Evolutionary conservation across 2,329 filamentous ascomycete species (phyloP).

Genomic region (Capronia coronata): DNA sequence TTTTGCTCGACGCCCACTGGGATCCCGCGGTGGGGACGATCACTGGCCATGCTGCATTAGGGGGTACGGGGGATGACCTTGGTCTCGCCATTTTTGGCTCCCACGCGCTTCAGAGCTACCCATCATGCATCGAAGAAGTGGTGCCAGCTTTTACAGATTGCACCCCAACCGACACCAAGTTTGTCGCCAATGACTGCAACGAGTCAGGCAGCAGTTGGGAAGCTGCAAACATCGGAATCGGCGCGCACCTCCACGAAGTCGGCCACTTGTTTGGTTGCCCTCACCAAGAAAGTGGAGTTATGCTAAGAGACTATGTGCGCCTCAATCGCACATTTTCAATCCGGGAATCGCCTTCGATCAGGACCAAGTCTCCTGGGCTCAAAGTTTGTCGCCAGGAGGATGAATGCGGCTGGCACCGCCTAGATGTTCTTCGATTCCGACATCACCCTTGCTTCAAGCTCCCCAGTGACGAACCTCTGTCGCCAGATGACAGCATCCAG

Average conservation of each 20-base stretch:
- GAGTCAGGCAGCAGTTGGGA: conserved; percentile 92
- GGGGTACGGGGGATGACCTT: conserved; percentile 60
- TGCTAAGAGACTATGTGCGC: conserved; percentile 80
- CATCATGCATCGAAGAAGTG: conserved; percentile 80
- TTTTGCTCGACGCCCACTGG: conserved; percentile 87
- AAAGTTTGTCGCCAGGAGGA: conserved; percentile 67
- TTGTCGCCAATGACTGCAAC: conserved; percentile 77
- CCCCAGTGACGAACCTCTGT: conserved; percentile 61
- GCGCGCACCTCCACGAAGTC: conserved; percentile 83
- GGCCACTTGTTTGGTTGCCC: conserved; percentile 87
- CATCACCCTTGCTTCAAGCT: conserved; percentile 85
- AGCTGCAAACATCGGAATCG: conserved; percentile 87
- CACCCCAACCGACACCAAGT: conserved; percentile 73
- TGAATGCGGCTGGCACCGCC: conserved; percentile 84
- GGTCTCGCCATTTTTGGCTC: conserved; percentile 88
- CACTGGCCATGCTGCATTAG: conserved; percentile 76
- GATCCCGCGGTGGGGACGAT: conserved; percentile 64
- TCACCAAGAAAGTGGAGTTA: conserved; percentile 83
- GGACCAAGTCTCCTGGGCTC: conserved; percentile 73
- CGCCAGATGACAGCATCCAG: conserved; percentile 67
- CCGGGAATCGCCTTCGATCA: conserved; percentile 77
- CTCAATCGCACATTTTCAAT: conserved; percentile 77
- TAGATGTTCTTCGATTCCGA: conserved; percentile 82
- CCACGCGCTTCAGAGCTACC: conserved; percentile 86
- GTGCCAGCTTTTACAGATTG: conserved; percentile 84